Conservation (phyloP, 371 early-diverging fungal genomes). For the Fennellomyces sp. region DNA sequence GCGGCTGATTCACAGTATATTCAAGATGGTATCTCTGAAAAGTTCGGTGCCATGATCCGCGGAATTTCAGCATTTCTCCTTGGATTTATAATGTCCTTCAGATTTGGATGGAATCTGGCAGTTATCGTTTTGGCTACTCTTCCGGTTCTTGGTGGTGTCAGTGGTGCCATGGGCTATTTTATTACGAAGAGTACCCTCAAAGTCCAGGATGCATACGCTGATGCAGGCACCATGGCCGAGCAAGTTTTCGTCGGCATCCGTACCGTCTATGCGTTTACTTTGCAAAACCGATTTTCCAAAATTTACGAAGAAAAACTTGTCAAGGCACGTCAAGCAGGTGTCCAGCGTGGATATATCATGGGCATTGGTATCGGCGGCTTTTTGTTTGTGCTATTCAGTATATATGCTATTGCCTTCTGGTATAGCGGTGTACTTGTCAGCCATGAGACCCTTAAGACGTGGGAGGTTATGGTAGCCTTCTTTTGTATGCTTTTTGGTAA, state of each 20-base stretch:
- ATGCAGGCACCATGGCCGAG: conserved; percentile 80
- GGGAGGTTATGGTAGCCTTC: conserved; percentile 66
- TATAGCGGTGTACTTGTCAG: conserved; percentile 61
- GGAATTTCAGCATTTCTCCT: conserved; percentile 69
- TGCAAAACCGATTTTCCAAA: conserved; percentile 60
- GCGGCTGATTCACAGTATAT: conserved; percentile 68
- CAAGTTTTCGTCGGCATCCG: conserved; percentile 80
- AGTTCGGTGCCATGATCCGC: conserved; percentile 68
- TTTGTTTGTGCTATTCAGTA: conserved; percentile 57
- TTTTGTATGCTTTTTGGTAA: conserved; percentile 65
- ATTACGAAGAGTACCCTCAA: conserved; percentile 48
- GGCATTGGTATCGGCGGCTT: conserved; percentile 57
- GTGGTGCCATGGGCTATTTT: conserved; percentile 62
- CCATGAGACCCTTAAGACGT: conserved; percentile 2
- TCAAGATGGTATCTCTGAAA: conserved; percentile 82
- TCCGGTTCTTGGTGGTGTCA: conserved; percentile 47
- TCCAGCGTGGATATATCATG: conserved; percentile 36
- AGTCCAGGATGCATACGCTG: conserved; percentile 64
- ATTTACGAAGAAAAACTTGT: conserved; percentile 55
- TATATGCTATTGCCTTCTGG: conserved; percentile 70
- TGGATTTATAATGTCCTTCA: conserved; percentile 82
- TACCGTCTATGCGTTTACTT: conserved; percentile 80
- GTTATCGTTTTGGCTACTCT: conserved; percentile 67
- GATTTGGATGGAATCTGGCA: conserved; percentile 77
- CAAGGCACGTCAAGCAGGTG: conserved; percentile 50